Evolutionary conservation across 345 rosid genomes (phyloP).

Genomic region (Turnera subulata): DNA sequence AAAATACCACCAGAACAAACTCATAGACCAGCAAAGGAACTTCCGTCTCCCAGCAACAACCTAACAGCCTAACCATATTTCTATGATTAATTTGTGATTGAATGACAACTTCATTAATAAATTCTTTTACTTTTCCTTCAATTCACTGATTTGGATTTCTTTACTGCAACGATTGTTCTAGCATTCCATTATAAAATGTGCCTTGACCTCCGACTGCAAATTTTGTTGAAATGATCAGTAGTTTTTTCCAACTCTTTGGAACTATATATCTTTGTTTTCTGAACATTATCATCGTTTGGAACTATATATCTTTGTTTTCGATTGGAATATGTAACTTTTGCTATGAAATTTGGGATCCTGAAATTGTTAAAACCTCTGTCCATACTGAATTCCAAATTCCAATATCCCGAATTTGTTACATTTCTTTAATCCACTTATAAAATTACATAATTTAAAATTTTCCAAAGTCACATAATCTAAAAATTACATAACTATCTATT

Average conservation of each 20-base stretch:
- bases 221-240: slow-evolving; percentile 3
- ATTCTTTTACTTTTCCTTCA: background rate
- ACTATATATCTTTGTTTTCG: no score
- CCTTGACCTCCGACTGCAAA: slow-evolving; percentile 14
- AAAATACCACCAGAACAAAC: slow-evolving; percentile 10
- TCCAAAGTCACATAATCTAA: no score
- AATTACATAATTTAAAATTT: no score
- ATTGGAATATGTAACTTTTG: no score
- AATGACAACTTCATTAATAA: slow-evolving; percentile 13
- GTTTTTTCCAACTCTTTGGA: no score
- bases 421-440: no score
- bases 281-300: background rate
- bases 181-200: slow-evolving; percentile 14
- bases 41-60: slow-evolving; percentile 15
- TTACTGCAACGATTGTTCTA: slow-evolving; percentile 12
- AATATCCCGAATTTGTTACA: no score
- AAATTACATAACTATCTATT: no score
- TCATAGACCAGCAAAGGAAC: slow-evolving; percentile 10
- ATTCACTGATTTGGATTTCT: background rate
- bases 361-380: no score
- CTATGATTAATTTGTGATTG: slow-evolving; percentile 14
- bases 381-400: no score
- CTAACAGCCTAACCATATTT: slow-evolving; percentile 9
- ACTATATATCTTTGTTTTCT: background rate
- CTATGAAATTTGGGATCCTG: no score